These are phyloP conservation scores for Kluyveromyces sp. DNA, from an alignment of 1,139 yeast genomes.

Conservation along the genomic window DNA sequence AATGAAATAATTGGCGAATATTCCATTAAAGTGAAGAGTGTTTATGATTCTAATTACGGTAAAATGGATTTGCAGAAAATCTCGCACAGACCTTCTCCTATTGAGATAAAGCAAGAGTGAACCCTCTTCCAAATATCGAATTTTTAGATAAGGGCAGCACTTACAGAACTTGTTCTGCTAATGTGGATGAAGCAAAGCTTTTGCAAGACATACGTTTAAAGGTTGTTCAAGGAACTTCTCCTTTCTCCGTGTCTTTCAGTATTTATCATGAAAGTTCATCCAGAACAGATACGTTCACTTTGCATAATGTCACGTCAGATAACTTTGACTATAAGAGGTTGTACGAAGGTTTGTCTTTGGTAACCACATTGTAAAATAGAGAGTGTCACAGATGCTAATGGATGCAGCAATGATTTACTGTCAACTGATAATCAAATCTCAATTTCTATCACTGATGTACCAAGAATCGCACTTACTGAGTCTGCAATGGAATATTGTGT, in stretches of 20 bases:
- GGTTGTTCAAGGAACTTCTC: conserved; percentile 49
- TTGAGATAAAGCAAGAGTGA: conserved; percentile 53
- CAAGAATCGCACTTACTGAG: conserved; percentile 46
- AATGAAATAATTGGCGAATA: conserved; percentile 47
- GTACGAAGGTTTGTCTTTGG: conserved; percentile 40
- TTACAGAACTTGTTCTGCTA: conserved; percentile 52
- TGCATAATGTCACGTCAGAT: conserved; percentile 31
- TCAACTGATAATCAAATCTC: conserved; percentile 31
- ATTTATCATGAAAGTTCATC: conserved; percentile 49
- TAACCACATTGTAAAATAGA: conserved; percentile 46
- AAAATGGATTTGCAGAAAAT: conserved; percentile 34
- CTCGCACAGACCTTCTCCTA: conserved; percentile 29
- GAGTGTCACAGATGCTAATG: conserved; percentile 58
- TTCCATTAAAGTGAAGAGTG: conserved; percentile 50
- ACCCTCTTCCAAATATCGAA: conserved; percentile 49
- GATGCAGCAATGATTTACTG: conserved; percentile 49
- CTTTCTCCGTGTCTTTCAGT: conserved; percentile 50
- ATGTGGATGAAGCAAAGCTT: conserved; percentile 30
- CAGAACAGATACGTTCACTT: conserved; percentile 34
- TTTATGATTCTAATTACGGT: conserved; percentile 63
- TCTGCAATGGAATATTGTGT: conserved; percentile 62
- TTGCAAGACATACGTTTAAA: conserved; percentile 50
- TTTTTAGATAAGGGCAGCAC: conserved; percentile 43
- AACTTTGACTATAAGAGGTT: conserved; percentile 33
- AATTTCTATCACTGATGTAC: conserved; percentile 66